A percentile compares a stretch with the other conserved stretches of the same genome.
Evolutionary conservation across 768 basidiomycete genomes (phyloP).

Genomic region (Clathrus columnatus): DNA sequence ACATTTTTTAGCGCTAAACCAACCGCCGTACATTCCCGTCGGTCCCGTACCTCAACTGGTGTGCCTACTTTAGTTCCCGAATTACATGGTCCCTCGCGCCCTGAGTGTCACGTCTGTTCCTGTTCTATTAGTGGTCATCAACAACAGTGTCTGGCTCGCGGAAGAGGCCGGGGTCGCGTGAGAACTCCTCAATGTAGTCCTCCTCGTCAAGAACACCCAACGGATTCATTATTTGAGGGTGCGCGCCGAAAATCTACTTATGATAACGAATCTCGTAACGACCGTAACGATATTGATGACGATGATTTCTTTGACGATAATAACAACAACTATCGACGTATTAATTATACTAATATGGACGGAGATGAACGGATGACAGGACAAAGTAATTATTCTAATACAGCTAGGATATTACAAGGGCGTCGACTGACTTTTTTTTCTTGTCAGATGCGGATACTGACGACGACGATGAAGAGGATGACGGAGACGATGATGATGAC

Average conservation of each 20-base stretch:
- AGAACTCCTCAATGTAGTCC: not conserved
- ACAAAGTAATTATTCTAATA: not conserved
- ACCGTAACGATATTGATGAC: constrained; percentile 21
- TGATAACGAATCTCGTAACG: not conserved
- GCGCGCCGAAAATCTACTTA: constrained; percentile 22
- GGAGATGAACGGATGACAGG: not conserved
- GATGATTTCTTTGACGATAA: constrained; percentile 17
- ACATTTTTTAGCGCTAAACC: not conserved
- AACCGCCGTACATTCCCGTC: not conserved
- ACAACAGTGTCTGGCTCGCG: not conserved
- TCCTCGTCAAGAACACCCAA: constrained; percentile 11
- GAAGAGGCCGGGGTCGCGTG: not conserved
- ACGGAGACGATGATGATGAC: constrained; percentile 40
- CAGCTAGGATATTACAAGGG: not conserved
- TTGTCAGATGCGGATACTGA: not conserved
- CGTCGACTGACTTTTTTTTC: not conserved
- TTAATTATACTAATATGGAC: not conserved
- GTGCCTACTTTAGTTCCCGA: not conserved
- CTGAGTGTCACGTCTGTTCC: not conserved
- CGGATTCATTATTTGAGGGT: constrained; percentile 15
- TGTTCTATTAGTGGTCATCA: not conserved
- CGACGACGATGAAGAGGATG: constrained; percentile 17
- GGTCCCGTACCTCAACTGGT: not conserved
- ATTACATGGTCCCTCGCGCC: not conserved
- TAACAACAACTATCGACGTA: not conserved